Evolutionary conservation across 345 rosid genomes (phyloP), one percentile per base, ranked within the genome.

Genomic region (Tarenaya hassleriana): DNA sequence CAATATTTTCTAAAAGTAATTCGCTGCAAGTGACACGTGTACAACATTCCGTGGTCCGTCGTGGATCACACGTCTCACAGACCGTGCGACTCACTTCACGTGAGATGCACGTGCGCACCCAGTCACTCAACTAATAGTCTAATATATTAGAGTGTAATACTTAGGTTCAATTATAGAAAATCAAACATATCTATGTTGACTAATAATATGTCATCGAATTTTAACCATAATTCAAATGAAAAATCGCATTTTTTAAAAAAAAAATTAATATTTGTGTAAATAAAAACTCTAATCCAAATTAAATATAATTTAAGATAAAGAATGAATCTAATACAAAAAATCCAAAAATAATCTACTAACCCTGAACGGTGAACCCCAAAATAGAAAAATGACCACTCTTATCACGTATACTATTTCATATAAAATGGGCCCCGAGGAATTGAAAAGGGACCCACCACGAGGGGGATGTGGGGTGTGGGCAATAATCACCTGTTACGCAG

Each of bases 401-500:
- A n/a, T n/a, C n/a, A n/a, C n/a, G n/a, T n/a, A n/a, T n/a, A n/a
- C n/a, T n/a, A n/a, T n/a, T n/a, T n/a, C n/a, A n/a, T n/a, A n/a
- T n/a, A n/a, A 18, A 7, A 10, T 47, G 49, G 65, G 10, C 56
- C 64, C 56, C 29, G 5, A 21, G 29, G 29, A 24, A 5, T 33
- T 16, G 2, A 35, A 7, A 12, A 8, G 3, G 60, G 31, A 9
- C 18, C 16, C 11, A 16, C 1, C 13, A 33, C n/a, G 5, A 11
- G 7, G 2, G 13, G 5, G 29, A 2, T 2, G 29, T 1, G 5
- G 10, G 35, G 47, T 24, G n/a, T 1, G 44, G 31, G 20, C 9
- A 7, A 13, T 44, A 61, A 73, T 76, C 65, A 91, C 98, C 77
- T 91, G 95, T 73, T 77, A 60, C 90, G 86, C 69, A 76, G 45